These are phyloP conservation scores for Hygrocybe coccinea DNA, from an alignment of 768 basidiomycete genomes.

Conservation along the genomic window DNA sequence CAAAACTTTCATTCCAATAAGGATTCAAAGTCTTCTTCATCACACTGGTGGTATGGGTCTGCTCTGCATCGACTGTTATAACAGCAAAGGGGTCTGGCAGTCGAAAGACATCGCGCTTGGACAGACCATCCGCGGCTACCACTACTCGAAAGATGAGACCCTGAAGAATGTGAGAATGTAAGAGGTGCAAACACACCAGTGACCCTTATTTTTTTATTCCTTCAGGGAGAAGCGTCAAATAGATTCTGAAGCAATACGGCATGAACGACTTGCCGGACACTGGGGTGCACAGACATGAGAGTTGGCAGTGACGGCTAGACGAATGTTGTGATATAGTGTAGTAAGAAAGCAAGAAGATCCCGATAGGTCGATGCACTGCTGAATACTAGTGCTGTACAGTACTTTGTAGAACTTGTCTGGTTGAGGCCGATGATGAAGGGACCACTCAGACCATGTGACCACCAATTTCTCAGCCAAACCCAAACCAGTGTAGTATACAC, in stretches of 20 bases:
- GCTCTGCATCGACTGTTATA: conserved; percentile 96
- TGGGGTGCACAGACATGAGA: conserved; percentile 44
- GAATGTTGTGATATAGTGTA: background rate
- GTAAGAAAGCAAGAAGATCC: background rate
- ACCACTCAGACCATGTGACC: no score
- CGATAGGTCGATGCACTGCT: no score
- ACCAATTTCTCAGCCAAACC: no score
- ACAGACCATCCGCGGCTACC: conserved; percentile 90
- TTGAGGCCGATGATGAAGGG: no score
- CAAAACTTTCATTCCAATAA: conserved; percentile 98
- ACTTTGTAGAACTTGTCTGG: no score
- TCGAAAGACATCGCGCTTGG: conserved; percentile 92
- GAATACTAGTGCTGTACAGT: no score
- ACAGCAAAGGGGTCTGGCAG: conserved; percentile 98
- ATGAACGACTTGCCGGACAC: conserved; percentile 38
- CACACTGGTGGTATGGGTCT: conserved; percentile 93
- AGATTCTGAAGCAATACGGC: background rate
- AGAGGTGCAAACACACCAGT: conserved; percentile 45
- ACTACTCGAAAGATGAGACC: conserved; percentile 43
- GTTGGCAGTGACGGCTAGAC: background rate
- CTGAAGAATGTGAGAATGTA: background rate
- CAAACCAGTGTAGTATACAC: no score
- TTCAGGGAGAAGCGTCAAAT: background rate
- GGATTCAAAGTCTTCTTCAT: conserved; percentile 95
- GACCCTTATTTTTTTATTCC: conserved; percentile 72